These are phyloP conservation scores for Conticribra weissflogii DNA, from an alignment of 108 stramenopile species.

Conservation along the genomic window DNA sequence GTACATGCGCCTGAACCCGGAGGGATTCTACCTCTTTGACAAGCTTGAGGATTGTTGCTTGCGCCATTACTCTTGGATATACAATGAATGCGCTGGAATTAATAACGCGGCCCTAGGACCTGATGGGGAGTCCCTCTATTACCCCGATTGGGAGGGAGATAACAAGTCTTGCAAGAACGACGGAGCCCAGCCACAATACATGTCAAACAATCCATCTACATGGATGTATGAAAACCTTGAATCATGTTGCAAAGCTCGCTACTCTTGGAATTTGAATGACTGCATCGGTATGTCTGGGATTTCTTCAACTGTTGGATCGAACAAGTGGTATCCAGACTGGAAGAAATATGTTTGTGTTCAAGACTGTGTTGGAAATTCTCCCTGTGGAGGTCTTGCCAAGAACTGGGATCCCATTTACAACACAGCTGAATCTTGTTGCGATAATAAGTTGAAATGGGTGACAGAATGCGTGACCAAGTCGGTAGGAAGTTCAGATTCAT, in stretches of 20 bases:
- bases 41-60: background rate
- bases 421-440: background rate
- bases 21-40: background rate
- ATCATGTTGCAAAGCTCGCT: background rate
- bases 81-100: background rate
- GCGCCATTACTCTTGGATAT: background rate
- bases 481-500: too few relatives aligned
- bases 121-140: background rate
- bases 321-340: background rate
- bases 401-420: constrained; percentile 5
- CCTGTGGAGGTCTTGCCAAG: constrained; percentile 4
- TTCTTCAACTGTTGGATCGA: background rate
- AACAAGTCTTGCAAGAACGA: background rate
- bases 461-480: background rate
- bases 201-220: background rate
- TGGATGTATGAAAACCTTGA: constrained; percentile 1
- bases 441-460: background rate
- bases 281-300: background rate
- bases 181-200: background rate
- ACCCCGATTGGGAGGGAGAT: constrained; percentile 6
- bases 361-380: background rate
- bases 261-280: background rate
- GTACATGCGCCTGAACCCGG: background rate
- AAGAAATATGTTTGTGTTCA: background rate
- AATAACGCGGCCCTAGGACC: background rate